A percentile compares a stretch with the other conserved stretches of the same genome.
phyloP scores from a whole-genome alignment of 306 rosid species.

The Lithocarpus polystachyus region DNA sequence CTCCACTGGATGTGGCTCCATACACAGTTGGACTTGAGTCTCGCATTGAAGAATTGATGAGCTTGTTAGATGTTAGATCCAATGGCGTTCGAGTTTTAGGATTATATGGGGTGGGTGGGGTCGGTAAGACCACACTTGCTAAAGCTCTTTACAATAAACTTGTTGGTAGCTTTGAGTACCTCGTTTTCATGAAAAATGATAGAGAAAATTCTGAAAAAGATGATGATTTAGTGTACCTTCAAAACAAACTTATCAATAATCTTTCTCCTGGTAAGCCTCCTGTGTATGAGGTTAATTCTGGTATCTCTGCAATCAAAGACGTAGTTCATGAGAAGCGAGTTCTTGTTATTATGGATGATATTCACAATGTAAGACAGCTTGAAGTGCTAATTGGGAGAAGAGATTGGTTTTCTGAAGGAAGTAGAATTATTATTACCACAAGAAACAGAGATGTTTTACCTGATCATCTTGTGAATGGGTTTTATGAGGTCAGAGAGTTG shows the following conservation, averaged over 20 bases:
- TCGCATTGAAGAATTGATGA: slow-evolving; percentile 28
- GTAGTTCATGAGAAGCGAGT: slow-evolving; percentile 29
- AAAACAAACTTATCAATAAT: slow-evolving; percentile 10
- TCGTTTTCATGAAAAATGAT: slow-evolving; percentile 42
- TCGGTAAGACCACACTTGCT: slow-evolving; percentile 64
- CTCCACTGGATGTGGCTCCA: slow-evolving; percentile 37
- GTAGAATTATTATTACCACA: slow-evolving; percentile 48
- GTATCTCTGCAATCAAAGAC: slow-evolving; percentile 20
- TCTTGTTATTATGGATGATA: slow-evolving; percentile 57
- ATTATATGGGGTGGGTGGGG: slow-evolving; percentile 53
- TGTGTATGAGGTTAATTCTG: slow-evolving; percentile 7
- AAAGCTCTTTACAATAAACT: slow-evolving; percentile 44
- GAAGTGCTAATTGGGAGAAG: slow-evolving; percentile 20
- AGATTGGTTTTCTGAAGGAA: slow-evolving; percentile 46
- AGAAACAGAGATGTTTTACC: slow-evolving; percentile 34
- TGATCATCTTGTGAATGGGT: slow-evolving; percentile 7
- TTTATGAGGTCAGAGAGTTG: slow-evolving; percentile 46
- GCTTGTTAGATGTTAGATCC: slow-evolving; percentile 35
- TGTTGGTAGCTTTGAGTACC: slow-evolving; percentile 26
- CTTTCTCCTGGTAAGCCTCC: slow-evolving; percentile 4
- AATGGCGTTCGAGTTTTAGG: slow-evolving; percentile 35
- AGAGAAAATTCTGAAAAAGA: slow-evolving; percentile 27
- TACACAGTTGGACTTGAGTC: slow-evolving; percentile 47
- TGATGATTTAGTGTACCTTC: slow-evolving; percentile 36
- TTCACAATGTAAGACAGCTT: slow-evolving; percentile 32